A percentile compares a stretch with the other conserved stretches of the same genome.
Evolutionary conservation across 306 rosid species (phyloP).

Genomic region (Alnus rubra): DNA sequence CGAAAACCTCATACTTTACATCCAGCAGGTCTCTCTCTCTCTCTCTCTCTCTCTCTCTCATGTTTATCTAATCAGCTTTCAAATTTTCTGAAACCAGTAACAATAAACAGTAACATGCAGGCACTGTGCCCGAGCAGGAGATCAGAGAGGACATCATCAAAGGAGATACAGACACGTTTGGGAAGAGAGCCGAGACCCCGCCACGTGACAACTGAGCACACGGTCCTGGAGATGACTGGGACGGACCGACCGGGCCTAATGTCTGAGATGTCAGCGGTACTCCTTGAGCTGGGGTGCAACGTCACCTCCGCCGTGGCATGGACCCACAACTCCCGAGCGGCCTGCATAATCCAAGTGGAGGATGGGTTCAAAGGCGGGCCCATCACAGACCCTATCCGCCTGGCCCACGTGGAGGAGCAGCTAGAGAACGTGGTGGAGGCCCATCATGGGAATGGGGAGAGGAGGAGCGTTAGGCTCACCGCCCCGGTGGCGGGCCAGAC

Average conservation of each 20-base stretch:
- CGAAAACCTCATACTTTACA: slow-evolving; percentile 60
- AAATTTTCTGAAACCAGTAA: background rate
- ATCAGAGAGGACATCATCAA: slow-evolving; percentile 9
- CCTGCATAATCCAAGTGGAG: slow-evolving; percentile 61
- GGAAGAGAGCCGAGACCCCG: slow-evolving; percentile 36
- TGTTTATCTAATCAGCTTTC: background rate
- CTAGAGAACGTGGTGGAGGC: slow-evolving; percentile 64
- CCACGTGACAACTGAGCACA: slow-evolving; percentile 27
- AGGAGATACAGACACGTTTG: slow-evolving; percentile 10
- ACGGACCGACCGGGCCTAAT: slow-evolving; percentile 71
- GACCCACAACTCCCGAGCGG: slow-evolving; percentile 71
- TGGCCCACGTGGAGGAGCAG: slow-evolving; percentile 58
- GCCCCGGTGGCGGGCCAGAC: slow-evolving; percentile 45
- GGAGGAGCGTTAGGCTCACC: slow-evolving; percentile 53
- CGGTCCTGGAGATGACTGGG: slow-evolving; percentile 71
- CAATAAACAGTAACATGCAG: slow-evolving; percentile 29
- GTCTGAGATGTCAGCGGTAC: slow-evolving; percentile 71
- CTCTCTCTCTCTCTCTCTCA: background rate
- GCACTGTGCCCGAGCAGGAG: slow-evolving; percentile 60
- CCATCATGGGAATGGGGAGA: slow-evolving; percentile 49
- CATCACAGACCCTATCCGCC: slow-evolving; percentile 48
- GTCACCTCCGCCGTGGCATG: slow-evolving; percentile 63
- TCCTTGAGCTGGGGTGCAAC: slow-evolving; percentile 59
- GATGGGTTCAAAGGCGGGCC: slow-evolving; percentile 58
- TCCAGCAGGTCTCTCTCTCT: slow-evolving; percentile 55